Percentiles rank a stretch among this genome's conserved stretches.
Evolutionary conservation across 106 monocot genomes (phyloP).

Genomic region (Dendrobium catenatum): DNA sequence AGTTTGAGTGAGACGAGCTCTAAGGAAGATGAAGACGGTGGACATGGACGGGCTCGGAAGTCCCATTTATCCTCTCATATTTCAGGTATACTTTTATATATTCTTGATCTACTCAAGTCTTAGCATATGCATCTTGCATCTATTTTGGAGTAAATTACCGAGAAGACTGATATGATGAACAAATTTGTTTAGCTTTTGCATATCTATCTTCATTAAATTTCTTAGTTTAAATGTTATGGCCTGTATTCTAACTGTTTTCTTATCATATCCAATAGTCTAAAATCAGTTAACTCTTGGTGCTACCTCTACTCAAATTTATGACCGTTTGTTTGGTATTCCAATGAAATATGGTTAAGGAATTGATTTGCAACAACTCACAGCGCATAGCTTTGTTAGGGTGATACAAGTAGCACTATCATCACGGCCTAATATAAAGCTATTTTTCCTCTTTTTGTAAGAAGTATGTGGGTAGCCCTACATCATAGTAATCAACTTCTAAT

Average conservation of each 20-base stretch:
- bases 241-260: background rate
- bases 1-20: conserved; percentile 35
- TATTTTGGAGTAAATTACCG: background rate
- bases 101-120: background rate
- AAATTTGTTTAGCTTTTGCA: conserved; percentile 2
- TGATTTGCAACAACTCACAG: background rate
- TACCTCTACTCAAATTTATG: background rate
- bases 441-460: no score
- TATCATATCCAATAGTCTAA: background rate
- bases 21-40: conserved; percentile 33
- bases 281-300: background rate
- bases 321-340: background rate
- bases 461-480: no score
- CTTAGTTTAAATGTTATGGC: background rate
- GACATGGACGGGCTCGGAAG: conserved; percentile 12
- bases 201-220: conserved; percentile 3
- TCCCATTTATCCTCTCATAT: conserved; percentile 34
- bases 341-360: background rate
- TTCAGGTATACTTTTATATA: conserved; percentile 27
- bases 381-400: background rate
- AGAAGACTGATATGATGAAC: background rate
- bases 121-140: background rate
- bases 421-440: no score
- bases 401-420: background rate
- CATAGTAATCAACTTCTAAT: background rate